Base-by-base conservation (phyloP, 169 alveolate genomes). In the Prorocentrum cordatum region DNA sequence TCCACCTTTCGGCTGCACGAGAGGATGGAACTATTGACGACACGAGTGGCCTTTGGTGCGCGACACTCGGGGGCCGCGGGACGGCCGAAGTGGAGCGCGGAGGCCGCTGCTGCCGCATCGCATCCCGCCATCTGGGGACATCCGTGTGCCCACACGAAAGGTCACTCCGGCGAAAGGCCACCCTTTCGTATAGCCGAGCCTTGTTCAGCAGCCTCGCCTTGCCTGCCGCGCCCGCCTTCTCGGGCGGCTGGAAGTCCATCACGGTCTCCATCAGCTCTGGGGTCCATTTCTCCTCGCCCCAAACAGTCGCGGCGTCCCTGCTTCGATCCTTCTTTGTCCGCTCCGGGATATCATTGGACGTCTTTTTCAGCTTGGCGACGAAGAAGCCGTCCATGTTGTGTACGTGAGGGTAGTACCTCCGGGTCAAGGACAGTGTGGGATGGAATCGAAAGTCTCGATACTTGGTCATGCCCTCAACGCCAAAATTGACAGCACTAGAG, bases 361-460 rank as follows among this genome's bases (percentile, higher is more conserved):
- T 82, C 61, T 82, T 82, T 68, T 82, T 82, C 6, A 82, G 58
- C 80, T 82, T 82, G n/a, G 91, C 91, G 18, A 82, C 91, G 29
- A 62, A 82, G 68, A 82, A 82, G 38, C 91, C 91, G 58, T 39
- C 91, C 91, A 82, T 82, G 68, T 82, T 82, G 91, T 82, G 91
- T 80, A 82, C 80, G 68, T 82, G 91, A 32, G 91, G 91, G 54
- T 82, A 82, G 79, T 82, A 82, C 9, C 91, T 79, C 5, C 91
- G 91, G 4, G 80, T 29, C 54, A 82, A 31, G 38, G 32, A 62
- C 59, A 82, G 54, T 29, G 91, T 62, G 1, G 77, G 91, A 5
- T 82, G 91, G 64, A 82, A 82, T 20, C 91, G 66, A 1, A 79
- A 67, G 58, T 82, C 91, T 3, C 91, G 91, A 36, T 82, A 82